Base-by-base conservation (phyloP, 2,329 filamentous ascomycete species). In the Hypomyces rosellus region DNA sequence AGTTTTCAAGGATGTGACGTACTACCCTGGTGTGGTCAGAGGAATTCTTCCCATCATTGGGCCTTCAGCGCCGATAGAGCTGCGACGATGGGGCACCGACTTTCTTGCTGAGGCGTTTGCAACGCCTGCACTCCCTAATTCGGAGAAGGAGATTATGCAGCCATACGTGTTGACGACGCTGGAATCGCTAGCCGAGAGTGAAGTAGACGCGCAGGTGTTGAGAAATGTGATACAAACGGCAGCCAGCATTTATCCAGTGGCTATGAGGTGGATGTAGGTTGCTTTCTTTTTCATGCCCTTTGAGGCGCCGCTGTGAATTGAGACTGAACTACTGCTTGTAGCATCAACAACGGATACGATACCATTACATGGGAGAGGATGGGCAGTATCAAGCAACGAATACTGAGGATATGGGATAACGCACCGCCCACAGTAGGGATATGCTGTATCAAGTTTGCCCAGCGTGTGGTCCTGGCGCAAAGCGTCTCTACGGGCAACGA, bases 381-480 rank as follows among this genome's bases (percentile, higher is more conserved):
- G 81, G 78, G 82, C 48, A 80, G 84, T 11, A 92, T 97, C 70
- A 99, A 99, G 74, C 82, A 87, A 49, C 87, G 85, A 61, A 93
- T 99, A 58, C 70, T 99, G 53, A 83, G 82, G 53, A 83, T 93
- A 62, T 96, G 95, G 92, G 92, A 96, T 60, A 80, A 76, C 40
- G 85, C 88, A 15, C 73, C 81, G 13, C 78, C 85, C 12, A 86
- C 89, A 3, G 81, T 97, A 55, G 85, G 85, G 61, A 85, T 97
- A 66, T 95, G 90, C 75, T 97, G 93, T 73, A 86, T 97, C 77
- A 99, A 99, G 69, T 99, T 99, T 68, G 86, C 89, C 36, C 92
- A 99, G 72, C 84, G 89, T 56, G 89, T 97, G 41, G 87, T 99
- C 41, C 80, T 96, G 57, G 88, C 90, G 15, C 92, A 99, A 69